Percentiles rank a stretch among this genome's conserved stretches.
These are phyloP conservation scores for Suillus lakei DNA, from an alignment of 768 basidiomycete species.

Conservation along the genomic window DNA sequence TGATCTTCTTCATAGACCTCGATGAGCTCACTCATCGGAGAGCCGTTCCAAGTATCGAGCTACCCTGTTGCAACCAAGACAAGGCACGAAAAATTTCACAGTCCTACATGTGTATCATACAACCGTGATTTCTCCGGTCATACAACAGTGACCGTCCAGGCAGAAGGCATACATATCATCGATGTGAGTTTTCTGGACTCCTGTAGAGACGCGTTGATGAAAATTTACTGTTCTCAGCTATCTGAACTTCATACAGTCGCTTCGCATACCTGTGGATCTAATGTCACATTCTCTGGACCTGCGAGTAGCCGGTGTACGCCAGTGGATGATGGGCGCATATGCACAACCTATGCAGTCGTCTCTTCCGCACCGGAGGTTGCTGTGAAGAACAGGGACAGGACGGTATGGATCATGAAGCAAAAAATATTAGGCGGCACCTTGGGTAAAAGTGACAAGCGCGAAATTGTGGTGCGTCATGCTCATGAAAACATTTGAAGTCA, in stretches of 20 bases:
- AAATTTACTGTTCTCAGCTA: constrained; percentile 45
- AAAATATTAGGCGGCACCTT: constrained; percentile 42
- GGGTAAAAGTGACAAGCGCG: constrained; percentile 44
- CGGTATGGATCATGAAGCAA: constrained; percentile 68
- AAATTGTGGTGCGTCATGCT: constrained; percentile 46
- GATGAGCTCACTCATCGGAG: constrained; percentile 36
- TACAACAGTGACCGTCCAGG: constrained; percentile 71
- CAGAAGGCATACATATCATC: constrained; percentile 75
- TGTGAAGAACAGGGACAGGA: constrained; percentile 47
- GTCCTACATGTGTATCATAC: constrained; percentile 25
- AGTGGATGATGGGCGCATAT: constrained; percentile 39
- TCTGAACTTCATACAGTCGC: constrained; percentile 66
- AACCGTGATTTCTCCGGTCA: constrained; percentile 48
- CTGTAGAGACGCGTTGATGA: constrained; percentile 2
- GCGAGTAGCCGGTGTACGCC: constrained; percentile 48
- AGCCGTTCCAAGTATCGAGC: constrained; percentile 34
- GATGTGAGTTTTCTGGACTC: constrained; percentile 53
- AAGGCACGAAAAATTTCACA: background rate
- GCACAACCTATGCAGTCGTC: constrained; percentile 62
- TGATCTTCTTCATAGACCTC: constrained; percentile 18
- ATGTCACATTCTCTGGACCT: constrained; percentile 62
- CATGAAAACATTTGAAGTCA: constrained; percentile 3
- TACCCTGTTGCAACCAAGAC: constrained; percentile 22
- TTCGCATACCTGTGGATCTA: constrained; percentile 74
- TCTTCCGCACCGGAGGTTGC: constrained; percentile 50